Evolutionary conservation across 1,139 yeast genomes (phyloP).

Genomic region (Scheffersomyces stambukii): DNA sequence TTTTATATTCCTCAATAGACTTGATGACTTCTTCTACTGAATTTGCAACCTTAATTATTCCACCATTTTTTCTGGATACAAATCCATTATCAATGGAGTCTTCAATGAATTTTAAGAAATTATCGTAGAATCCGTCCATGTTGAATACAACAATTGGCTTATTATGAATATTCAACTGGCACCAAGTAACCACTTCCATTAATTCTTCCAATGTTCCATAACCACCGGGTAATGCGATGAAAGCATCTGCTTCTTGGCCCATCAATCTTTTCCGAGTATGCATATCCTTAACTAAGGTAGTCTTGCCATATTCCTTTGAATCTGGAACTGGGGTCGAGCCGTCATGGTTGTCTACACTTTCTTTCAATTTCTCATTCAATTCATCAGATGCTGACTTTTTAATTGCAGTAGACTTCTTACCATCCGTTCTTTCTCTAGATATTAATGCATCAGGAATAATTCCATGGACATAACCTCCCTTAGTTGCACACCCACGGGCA

Average conservation of each 20-base stretch:
- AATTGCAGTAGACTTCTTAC: constrained; percentile 8
- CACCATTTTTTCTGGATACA: constrained; percentile 62
- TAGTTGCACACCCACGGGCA: constrained; percentile 65
- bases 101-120: constrained; percentile 55
- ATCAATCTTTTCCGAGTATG: constrained; percentile 83
- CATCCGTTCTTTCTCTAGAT: constrained; percentile 60
- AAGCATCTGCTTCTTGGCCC: constrained; percentile 86
- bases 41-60: constrained; percentile 64
- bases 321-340: constrained; percentile 66
- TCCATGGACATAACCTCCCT: constrained; percentile 78
- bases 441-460: constrained; percentile 82
- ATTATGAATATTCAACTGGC: constrained; percentile 79
- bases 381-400: constrained; percentile 24
- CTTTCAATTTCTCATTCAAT: constrained; percentile 44
- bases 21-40: constrained; percentile 64
- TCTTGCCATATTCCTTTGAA: constrained; percentile 63
- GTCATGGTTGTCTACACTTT: constrained; percentile 45
- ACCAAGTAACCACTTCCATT: constrained; percentile 86
- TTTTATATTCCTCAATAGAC: constrained; percentile 54
- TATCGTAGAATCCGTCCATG: constrained; percentile 76
- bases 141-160: constrained; percentile 79
- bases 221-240: constrained; percentile 90
- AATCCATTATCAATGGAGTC: constrained; percentile 62
- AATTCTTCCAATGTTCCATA: constrained; percentile 88
- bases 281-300: constrained; percentile 84